A percentile compares a stretch with the other conserved stretches of the same genome.
Conservation (phyloP, 2,329 filamentous ascomycete genomes). For the Aschersonia sp. region DNA sequence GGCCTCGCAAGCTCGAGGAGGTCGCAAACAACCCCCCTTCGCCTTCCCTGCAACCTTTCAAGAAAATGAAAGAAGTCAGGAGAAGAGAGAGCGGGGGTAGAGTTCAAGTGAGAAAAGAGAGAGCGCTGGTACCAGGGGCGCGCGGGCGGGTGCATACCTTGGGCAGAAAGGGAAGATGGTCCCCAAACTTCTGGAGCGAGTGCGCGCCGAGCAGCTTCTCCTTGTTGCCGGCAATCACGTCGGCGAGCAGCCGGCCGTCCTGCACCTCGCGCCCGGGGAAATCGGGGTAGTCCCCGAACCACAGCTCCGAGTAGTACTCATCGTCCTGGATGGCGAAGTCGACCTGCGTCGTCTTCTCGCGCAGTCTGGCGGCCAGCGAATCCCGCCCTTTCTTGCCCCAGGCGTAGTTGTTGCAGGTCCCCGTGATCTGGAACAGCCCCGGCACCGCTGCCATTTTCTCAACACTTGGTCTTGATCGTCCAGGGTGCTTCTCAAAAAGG, state of each 20-base stretch:
- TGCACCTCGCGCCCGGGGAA: conserved; percentile 49
- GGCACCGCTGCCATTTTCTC: not conserved
- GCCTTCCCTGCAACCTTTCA: not conserved
- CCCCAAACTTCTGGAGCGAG: conserved; percentile 44
- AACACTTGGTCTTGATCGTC: not conserved
- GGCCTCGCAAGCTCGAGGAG: too few species aligned
- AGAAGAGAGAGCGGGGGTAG: too few species aligned
- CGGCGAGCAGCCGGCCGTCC: conserved; percentile 48
- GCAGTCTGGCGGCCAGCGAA: conserved; percentile 51
- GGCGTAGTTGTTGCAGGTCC: conserved; percentile 40
- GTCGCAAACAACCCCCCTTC: too few species aligned
- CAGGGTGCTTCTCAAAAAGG: too few species aligned
- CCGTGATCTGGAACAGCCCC: conserved; percentile 1
- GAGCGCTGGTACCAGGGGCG: not conserved
- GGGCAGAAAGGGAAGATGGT: conserved; percentile 55
- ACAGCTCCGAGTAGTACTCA: conserved; percentile 51
- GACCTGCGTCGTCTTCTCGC: conserved; percentile 47
- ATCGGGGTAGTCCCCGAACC: conserved; percentile 65
- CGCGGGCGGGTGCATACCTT: conserved; percentile 33
- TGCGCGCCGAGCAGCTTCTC: conserved; percentile 48
- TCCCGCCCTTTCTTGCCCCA: conserved; percentile 57
- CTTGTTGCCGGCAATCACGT: conserved; percentile 47
- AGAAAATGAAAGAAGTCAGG: too few species aligned
- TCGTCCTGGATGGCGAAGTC: conserved; percentile 50
- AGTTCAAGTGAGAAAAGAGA: not conserved